A percentile compares a stretch with the other conserved stretches of the same genome.
These are phyloP conservation scores for Lepidium campestre DNA, from an alignment of 441 rosid species.

Conservation along the genomic window DNA sequence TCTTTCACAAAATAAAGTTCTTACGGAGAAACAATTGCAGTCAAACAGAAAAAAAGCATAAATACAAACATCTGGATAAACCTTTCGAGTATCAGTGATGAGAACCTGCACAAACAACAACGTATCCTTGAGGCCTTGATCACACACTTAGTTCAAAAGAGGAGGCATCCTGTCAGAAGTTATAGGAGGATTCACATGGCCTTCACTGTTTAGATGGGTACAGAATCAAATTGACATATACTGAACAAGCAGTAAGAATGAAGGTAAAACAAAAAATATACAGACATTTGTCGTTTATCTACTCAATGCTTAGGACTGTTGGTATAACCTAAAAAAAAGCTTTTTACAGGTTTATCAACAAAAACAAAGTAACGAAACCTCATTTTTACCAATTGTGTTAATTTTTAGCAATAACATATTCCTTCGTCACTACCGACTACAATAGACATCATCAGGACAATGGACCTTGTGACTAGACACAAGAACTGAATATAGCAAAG, in stretches of 20 bases:
- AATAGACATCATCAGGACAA: constrained; percentile 18
- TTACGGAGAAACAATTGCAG: neutral
- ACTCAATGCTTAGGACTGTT: neutral
- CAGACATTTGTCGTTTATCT: neutral
- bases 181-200: constrained; percentile 12
- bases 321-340: neutral
- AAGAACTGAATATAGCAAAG: constrained; percentile 15
- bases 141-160: neutral
- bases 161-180: constrained; percentile 6
- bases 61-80: constrained; percentile 4
- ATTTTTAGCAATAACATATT: neutral
- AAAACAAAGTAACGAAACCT: neutral
- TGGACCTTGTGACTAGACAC: constrained; percentile 11
- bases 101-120: constrained; percentile 4
- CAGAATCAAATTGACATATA: neutral
- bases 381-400: neutral
- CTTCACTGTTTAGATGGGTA: constrained; percentile 10
- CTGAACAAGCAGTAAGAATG: constrained; percentile 3
- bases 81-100: neutral
- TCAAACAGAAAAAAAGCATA: neutral
- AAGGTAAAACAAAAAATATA: constrained; percentile 1
- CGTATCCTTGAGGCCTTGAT: neutral
- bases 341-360: neutral
- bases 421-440: neutral
- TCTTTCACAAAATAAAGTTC: neutral